Base-by-base conservation (phyloP, 1,284 basidiomycete species). In the Austroboletus niveus region DNA sequence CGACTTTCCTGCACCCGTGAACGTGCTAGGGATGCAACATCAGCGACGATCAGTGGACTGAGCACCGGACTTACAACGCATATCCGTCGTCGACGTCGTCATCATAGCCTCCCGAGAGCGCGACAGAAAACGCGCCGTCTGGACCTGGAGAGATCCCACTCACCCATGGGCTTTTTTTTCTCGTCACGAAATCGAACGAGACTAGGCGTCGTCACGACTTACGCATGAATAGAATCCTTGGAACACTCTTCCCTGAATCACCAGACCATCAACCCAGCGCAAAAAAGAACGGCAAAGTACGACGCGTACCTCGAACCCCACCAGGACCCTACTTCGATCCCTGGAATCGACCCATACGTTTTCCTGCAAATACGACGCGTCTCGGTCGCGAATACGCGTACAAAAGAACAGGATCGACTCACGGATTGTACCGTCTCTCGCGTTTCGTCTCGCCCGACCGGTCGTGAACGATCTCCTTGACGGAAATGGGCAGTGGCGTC, bases 191-290 rank as follows among this genome's bases (percentile, higher is more conserved):
- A 24, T 24, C 22, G 22, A 24, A 31, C 0, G 2, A 17, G 17
- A n/a, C 3, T 24, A 24, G 4, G 22, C 22, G 22, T 24, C 3
- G 34, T 31, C 6, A 17, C 1, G 10, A 73, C 85, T 60, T 65
- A 88, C 85, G 88, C 89, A 57, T 92, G 89, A 51, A 92, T 72
- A 9, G 89, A 76, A 64, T 88, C 89, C 0, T 65, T 69, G 48
- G 86, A 88, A 60, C 88, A 91, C 30, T 76, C 85, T 60, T 81
- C 67, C 48, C 89, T 80, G 32, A 14, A 43, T 12, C 6, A 34
- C 8, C n/a, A 20, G 1, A 1, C 32, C 8, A 39, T 45, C 29
- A 45, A 30, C 12, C 30, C 24, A 36, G 29, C 38, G 7, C 40
- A 12, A 41, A 17, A 17, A 17, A 17, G 17, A 17, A 17, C 17